A percentile compares a stretch with the other conserved stretches of the same genome.
Evolutionary conservation across 1,139 yeast species (phyloP).

Genomic region (Yamadazyma diddensiae): DNA sequence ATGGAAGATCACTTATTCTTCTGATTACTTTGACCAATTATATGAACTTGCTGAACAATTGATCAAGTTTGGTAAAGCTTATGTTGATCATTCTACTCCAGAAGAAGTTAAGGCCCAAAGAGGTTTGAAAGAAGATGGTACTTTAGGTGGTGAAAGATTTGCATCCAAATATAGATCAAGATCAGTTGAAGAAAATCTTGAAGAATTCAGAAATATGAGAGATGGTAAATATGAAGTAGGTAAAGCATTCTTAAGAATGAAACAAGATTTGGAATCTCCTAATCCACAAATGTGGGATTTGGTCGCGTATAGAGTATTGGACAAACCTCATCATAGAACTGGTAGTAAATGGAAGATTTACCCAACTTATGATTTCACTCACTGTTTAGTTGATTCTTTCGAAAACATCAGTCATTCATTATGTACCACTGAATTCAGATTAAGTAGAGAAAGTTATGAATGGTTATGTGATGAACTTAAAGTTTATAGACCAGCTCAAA

Average conservation of each 20-base stretch:
- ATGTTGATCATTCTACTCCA: slow-evolving; percentile 90
- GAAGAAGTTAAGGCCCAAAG: slow-evolving; percentile 88
- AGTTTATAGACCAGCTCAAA: slow-evolving; percentile 96
- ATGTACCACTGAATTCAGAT: slow-evolving; percentile 91
- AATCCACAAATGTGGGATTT: slow-evolving; percentile 99
- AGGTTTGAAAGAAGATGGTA: slow-evolving; percentile 88
- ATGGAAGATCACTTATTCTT: slow-evolving; percentile 90
- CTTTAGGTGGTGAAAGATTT: slow-evolving; percentile 86
- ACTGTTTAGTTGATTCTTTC: slow-evolving; percentile 96
- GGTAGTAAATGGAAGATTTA: slow-evolving; percentile 97
- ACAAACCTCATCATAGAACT: slow-evolving; percentile 93
- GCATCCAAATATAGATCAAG: slow-evolving; percentile 76
- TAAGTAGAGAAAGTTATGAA: slow-evolving; percentile 92
- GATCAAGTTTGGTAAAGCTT: slow-evolving; percentile 68
- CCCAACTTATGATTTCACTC: slow-evolving; percentile 98
- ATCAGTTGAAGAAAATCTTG: slow-evolving; percentile 69
- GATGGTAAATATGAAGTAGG: slow-evolving; percentile 87
- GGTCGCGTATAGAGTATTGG: slow-evolving; percentile 93
- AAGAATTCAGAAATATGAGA: slow-evolving; percentile 85
- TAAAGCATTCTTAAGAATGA: slow-evolving; percentile 94
- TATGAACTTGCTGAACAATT: slow-evolving; percentile 84
- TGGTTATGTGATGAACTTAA: slow-evolving; percentile 97
- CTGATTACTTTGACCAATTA: slow-evolving; percentile 88
- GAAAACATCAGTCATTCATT: slow-evolving; percentile 94
- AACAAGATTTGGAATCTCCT: slow-evolving; percentile 87